Conservation (phyloP, 2,329 filamentous ascomycete genomes). For the Pseudogymnoascus sp. region DNA sequence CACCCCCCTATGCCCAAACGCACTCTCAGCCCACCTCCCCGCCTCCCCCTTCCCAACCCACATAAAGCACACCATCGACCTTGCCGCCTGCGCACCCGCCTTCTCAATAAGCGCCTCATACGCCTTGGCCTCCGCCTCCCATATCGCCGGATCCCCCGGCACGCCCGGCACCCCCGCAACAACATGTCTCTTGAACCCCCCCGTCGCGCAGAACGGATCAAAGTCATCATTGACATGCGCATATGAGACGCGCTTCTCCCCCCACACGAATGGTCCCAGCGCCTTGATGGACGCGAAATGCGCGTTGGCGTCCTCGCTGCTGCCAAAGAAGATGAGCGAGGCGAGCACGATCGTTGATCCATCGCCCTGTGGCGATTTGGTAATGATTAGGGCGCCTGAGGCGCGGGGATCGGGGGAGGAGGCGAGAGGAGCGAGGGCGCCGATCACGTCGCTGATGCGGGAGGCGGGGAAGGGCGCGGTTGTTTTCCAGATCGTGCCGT, state of each 20-base stretch:
- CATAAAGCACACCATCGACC: neutral
- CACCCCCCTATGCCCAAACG: neutral
- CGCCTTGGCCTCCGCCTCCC: neutral
- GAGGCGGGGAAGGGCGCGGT: slow-evolving; percentile 25
- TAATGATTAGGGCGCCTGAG: neutral
- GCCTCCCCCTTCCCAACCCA: slow-evolving; percentile 18
- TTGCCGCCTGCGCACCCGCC: slow-evolving; percentile 12
- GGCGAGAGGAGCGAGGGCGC: slow-evolving; percentile 20
- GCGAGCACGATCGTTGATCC: neutral
- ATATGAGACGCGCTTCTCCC: neutral
- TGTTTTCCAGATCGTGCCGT: slow-evolving; percentile 24
- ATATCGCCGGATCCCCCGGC: neutral
- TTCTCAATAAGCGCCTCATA: neutral
- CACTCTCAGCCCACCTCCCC: slow-evolving; percentile 7
- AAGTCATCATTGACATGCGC: neutral
- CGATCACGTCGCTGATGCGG: slow-evolving; percentile 23
- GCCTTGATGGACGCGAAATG: neutral
- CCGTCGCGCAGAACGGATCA: neutral
- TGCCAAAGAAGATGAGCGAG: neutral
- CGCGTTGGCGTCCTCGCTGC: neutral
- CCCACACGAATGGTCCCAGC: neutral
- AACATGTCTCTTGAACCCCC: neutral
- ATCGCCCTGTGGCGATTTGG: neutral
- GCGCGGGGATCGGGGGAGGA: slow-evolving; percentile 17
- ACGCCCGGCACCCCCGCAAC: neutral